phyloP scores from a whole-genome alignment of 1,284 basidiomycete genomes.

The Takashimella koratensis region DNA sequence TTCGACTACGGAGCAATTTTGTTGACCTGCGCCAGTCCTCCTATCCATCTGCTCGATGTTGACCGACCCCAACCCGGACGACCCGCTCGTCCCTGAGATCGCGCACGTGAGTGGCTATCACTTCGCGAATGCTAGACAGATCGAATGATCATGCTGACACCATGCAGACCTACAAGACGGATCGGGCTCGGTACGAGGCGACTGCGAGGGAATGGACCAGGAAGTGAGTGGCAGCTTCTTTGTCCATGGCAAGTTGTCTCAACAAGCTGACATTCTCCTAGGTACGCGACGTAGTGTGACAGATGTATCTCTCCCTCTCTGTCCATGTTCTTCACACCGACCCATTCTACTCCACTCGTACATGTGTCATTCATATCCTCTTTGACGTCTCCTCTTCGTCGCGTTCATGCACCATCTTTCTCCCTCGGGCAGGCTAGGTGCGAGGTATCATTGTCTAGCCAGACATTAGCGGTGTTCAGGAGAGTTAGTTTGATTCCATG shows the following conservation, averaged over 20 bases:
- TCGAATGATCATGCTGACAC: neutral
- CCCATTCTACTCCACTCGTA: no score
- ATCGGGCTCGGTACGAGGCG: slow-evolving; percentile 86
- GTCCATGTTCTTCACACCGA: no score
- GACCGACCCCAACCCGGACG: slow-evolving; percentile 95
- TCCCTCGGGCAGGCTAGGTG: no score
- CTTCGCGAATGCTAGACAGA: neutral
- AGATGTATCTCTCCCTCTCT: neutral
- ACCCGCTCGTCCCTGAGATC: slow-evolving; percentile 64
- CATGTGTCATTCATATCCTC: no score
- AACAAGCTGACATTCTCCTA: slow-evolving; percentile 3
- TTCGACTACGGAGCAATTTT: neutral
- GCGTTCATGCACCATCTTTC: no score
- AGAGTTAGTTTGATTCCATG: no score
- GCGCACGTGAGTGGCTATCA: slow-evolving; percentile 48
- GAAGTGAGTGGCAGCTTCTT: slow-evolving; percentile 59
- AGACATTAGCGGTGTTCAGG: no score
- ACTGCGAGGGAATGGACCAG: slow-evolving; percentile 96
- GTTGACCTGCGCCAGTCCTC: slow-evolving; percentile 57
- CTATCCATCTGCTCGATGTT: slow-evolving; percentile 96
- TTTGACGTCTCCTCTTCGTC: no score
- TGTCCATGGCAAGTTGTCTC: neutral
- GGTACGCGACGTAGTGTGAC: slow-evolving; percentile 30
- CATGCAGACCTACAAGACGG: slow-evolving; percentile 85
- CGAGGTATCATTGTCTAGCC: no score